Percentiles rank a stretch among this genome's conserved stretches.
phyloP scores from a whole-genome alignment of 306 rosid genomes.

The Ziziphus jujuba region DNA sequence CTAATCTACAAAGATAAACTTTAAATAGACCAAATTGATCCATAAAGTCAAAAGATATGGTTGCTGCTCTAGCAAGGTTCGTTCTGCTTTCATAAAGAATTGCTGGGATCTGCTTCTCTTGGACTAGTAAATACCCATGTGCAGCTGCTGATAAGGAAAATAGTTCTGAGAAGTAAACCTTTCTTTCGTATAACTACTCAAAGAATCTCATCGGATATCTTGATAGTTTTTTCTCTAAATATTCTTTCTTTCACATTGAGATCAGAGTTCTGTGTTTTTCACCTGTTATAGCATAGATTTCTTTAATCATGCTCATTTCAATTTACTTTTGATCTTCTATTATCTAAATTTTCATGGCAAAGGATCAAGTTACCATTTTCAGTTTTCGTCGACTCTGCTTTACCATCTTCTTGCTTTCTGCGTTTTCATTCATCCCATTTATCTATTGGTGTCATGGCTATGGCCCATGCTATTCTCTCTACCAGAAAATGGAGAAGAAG shows the following conservation, averaged over 20 bases:
- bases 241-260: slow-evolving; percentile 14
- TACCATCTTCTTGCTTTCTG: slow-evolving; percentile 32
- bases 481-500: slow-evolving; percentile 39
- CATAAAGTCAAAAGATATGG: slow-evolving; percentile 20
- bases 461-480: slow-evolving; percentile 32
- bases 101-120: slow-evolving; percentile 5
- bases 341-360: slow-evolving; percentile 43
- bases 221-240: not conserved
- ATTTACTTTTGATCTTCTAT: slow-evolving; percentile 7
- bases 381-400: slow-evolving; percentile 39
- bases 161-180: not conserved
- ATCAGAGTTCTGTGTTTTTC: slow-evolving; percentile 13
- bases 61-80: slow-evolving; percentile 30
- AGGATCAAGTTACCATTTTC: slow-evolving; percentile 29
- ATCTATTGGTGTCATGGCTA: slow-evolving; percentile 47
- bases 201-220: not conserved
- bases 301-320: not conserved
- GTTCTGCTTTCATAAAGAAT: slow-evolving; percentile 11
- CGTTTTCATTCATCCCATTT: slow-evolving; percentile 38
- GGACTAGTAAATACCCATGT: slow-evolving; percentile 28
- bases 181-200: not conserved
- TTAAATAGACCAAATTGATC: not conserved
- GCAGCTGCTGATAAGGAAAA: slow-evolving; percentile 26
- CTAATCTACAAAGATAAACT: too few species aligned
- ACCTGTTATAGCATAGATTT: not conserved